Evolutionary conservation across 2,329 filamentous ascomycete genomes (phyloP).

Genomic region (Bertia moriformis): DNA sequence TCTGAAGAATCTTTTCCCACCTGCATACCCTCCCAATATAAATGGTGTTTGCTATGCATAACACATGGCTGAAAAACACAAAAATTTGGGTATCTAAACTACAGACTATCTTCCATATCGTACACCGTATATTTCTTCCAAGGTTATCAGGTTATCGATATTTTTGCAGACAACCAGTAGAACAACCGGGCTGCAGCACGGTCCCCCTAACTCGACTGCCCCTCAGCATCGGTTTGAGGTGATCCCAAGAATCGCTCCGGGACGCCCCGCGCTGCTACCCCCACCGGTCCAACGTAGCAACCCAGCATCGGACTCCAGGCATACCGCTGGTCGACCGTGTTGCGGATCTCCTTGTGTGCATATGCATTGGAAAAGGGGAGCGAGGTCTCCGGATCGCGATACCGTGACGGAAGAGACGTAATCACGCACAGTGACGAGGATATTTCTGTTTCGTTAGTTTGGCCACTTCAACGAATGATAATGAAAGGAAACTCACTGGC

Average conservation of each 20-base stretch:
- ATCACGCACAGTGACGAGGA: slow-evolving; percentile 1
- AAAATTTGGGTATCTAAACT: no score
- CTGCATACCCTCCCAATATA: no score
- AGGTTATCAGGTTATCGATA: no score
- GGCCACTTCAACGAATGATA: not conserved
- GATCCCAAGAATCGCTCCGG: not conserved
- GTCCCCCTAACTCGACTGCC: no score
- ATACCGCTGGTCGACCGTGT: not conserved
- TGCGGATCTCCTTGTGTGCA: not conserved
- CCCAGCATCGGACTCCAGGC: slow-evolving; percentile 1
- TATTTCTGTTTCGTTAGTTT: not conserved
- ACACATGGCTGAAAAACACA: no score
- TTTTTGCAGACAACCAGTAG: no score
- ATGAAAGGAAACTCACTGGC: not conserved
- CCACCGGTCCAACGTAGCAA: not conserved
- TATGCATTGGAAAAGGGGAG: not conserved
- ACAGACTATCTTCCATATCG: no score
- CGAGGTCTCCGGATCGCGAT: not conserved
- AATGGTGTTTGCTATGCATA: no score
- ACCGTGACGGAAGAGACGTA: not conserved
- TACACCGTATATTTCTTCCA: no score
- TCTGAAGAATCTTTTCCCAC: no score
- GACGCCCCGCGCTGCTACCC: not conserved
- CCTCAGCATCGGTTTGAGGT: no score
- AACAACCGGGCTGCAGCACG: no score